Conservation (phyloP, 148 eudicot genomes). For the Dianthus caryophyllus region DNA sequence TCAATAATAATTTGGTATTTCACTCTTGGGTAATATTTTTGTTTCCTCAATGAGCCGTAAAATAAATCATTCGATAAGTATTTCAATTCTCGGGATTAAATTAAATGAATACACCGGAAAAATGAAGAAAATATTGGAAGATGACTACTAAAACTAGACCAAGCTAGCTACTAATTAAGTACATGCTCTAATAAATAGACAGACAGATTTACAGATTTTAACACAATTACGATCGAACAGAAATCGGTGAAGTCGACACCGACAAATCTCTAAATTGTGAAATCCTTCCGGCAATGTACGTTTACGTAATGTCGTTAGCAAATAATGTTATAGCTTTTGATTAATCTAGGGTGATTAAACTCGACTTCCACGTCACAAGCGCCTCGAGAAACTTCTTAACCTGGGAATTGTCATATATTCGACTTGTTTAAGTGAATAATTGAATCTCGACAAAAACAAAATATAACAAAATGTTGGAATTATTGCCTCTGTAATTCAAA, state of each 20-base stretch:
- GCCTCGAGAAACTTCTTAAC: slow-evolving; percentile 80
- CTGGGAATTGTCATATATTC: slow-evolving; percentile 29
- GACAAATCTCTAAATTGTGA: too few species aligned
- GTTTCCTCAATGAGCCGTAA: not conserved
- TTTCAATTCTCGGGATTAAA: not conserved
- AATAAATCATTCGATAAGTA: not conserved
- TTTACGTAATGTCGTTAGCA: slow-evolving; percentile 12
- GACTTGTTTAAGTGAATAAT: not conserved
- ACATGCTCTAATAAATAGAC: too few species aligned
- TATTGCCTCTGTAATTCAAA: not conserved
- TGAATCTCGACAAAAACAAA: too few species aligned
- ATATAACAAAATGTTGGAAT: not conserved
- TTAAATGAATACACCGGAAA: not conserved
- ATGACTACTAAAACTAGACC: slow-evolving; percentile 4
- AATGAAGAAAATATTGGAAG: slow-evolving; percentile 3
- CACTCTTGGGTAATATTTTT: not conserved
- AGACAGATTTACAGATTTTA: slow-evolving; percentile 18
- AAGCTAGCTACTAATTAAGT: slow-evolving; percentile 1
- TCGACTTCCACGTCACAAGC: slow-evolving; percentile 58
- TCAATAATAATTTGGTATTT: not conserved
- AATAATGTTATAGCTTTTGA: slow-evolving; percentile 4
- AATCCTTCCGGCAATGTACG: slow-evolving; percentile 17
- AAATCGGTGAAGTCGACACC: not conserved
- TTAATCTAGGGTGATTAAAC: slow-evolving; percentile 7
- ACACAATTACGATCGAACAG: not conserved